Evolutionary conservation across 306 rosid species (phyloP), one percentile per base, ranked within the genome.

Genomic region (Prunus mongolica): DNA sequence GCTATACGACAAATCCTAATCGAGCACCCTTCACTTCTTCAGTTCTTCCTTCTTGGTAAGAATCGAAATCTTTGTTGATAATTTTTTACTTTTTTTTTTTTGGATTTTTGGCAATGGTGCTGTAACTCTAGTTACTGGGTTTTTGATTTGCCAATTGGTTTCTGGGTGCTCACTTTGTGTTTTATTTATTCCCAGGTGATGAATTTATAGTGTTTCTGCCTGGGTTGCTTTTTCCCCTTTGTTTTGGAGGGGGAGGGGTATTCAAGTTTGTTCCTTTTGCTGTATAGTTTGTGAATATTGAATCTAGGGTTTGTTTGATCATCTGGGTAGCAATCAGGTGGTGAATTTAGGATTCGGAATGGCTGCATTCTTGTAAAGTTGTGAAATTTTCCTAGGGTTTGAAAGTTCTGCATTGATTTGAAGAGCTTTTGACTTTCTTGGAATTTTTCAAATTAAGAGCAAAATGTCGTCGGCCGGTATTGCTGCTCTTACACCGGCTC

Each of bases 391-490:
- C 6, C 32, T 76, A 67, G 84, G 86, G 84, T 80, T 82, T 69
- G 24, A 25, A 18, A 41, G 51, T 64, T 69, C 54, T 72, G 76
- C 78, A 51, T 75, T 76, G 71, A 2, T 38, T 61, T 69, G 65
- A 57, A 85, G 71, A 84, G 72, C 84, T 81, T 69, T 55, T 46
- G 55, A 63, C 69, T 64, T 81, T 55, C 2, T 75, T 49, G 9
- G n/a, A 24, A 72, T 44, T 57, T 68, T 30, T 25, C 66, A 2
- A 34, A 65, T 58, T 61, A 50, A 32, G 2, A 65, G 27, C 63
- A 86, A 80, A 82, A 94, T 94, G 98, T 87, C 97, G 78, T 90
- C 98, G 13, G 81, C 97, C 28, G 97, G 95, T 84, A 86, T 94
- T 25, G 67, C 85, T 55, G 76, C 75, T 56, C 93, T 94, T 79